Evolutionary conservation across 1,139 yeast species (phyloP).

Genomic region (Pichia sp.): DNA sequence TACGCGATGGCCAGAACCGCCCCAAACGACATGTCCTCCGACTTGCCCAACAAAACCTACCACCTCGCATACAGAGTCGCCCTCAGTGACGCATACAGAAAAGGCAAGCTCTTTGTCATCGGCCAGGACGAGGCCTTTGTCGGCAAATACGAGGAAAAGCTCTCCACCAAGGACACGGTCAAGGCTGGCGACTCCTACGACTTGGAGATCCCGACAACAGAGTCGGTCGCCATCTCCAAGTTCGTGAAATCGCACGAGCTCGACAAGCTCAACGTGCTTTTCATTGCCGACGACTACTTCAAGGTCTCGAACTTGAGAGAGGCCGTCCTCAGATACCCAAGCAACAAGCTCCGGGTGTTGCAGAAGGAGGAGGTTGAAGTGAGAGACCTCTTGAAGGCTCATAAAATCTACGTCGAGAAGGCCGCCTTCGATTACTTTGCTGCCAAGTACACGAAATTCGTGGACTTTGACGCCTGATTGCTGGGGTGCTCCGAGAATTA

Average conservation of each 20-base stretch:
- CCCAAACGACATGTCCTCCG: constrained; percentile 84
- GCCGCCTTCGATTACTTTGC: constrained; percentile 60
- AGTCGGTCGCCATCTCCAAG: constrained; percentile 44
- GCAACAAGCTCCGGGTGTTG: constrained; percentile 55
- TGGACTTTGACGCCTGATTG: constrained; percentile 9
- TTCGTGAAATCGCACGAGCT: constrained; percentile 59
- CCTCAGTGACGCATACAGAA: constrained; percentile 70
- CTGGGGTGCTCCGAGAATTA: neutral
- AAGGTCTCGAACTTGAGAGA: constrained; percentile 45
- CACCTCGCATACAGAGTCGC: constrained; percentile 76
- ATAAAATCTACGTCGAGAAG: constrained; percentile 69
- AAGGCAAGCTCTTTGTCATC: constrained; percentile 65
- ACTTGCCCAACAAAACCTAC: constrained; percentile 73
- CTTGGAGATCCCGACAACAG: constrained; percentile 28
- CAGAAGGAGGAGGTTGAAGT: constrained; percentile 79
- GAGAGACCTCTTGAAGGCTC: constrained; percentile 78
- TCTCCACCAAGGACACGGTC: constrained; percentile 15
- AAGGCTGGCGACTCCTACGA: constrained; percentile 25
- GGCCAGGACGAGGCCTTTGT: constrained; percentile 45
- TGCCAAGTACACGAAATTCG: constrained; percentile 22
- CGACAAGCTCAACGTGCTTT: constrained; percentile 54
- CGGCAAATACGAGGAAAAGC: constrained; percentile 12
- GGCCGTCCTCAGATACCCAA: constrained; percentile 44
- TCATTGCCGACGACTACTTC: constrained; percentile 55
- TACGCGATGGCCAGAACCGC: constrained; percentile 87